Conservation (phyloP, 331 rosid genomes). For the Telfairia occidentalis region DNA sequence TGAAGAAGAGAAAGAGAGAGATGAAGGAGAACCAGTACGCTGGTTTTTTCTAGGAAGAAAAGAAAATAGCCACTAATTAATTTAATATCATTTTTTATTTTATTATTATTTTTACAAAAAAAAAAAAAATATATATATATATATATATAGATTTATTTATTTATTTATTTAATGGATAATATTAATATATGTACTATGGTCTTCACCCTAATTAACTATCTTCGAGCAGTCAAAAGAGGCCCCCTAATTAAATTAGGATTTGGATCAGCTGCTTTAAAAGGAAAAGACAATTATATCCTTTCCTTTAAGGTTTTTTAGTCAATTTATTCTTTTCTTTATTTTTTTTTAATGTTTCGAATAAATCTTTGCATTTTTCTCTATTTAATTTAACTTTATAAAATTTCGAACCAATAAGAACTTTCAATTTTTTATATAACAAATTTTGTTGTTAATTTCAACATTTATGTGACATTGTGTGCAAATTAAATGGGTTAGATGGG, state of each 20-base stretch:
- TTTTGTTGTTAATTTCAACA: too few species aligned
- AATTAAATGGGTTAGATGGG: too few species aligned
- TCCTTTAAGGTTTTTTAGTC: not conserved
- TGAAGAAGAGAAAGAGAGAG: not conserved
- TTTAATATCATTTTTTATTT: not conserved
- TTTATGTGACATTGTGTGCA: too few species aligned
- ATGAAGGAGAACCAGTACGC: not conserved
- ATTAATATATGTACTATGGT: too few species aligned
- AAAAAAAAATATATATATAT: too few species aligned
- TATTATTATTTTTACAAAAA: too few species aligned
- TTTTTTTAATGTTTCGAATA: too few species aligned
- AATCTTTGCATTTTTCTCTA: too few species aligned
- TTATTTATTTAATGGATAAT: not conserved
- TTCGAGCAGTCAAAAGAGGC: not conserved
- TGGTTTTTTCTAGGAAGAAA: slow-evolving; percentile 5
- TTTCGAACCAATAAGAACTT: too few species aligned
- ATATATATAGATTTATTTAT: not conserved
- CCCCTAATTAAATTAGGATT: not conserved
- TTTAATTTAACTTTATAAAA: too few species aligned
- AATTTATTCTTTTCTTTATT: too few species aligned
- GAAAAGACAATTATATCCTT: not conserved
- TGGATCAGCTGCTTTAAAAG: not conserved
- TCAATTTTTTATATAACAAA: too few species aligned
- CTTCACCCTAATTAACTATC: not conserved
- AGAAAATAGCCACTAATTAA: slow-evolving; percentile 5